Evolutionary conservation across 768 basidiomycete species (phyloP).

Genomic region (Royoungia palumana): DNA sequence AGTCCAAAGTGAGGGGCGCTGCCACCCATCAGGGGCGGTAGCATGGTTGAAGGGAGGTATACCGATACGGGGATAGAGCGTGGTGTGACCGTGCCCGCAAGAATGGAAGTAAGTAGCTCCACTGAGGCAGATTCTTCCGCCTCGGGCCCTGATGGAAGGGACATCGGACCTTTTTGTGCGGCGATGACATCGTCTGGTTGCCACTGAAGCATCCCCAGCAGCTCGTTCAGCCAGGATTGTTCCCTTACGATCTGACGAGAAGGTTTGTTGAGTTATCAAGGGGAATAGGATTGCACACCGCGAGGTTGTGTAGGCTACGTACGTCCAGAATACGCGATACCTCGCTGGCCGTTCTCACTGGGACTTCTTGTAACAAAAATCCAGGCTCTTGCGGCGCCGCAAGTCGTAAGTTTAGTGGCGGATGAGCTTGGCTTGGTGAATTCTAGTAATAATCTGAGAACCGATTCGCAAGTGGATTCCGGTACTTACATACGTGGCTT

Average conservation of each 20-base stretch:
- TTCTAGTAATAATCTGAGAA: slow-evolving; percentile 37
- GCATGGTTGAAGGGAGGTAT: slow-evolving; percentile 45
- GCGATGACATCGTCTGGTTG: slow-evolving; percentile 38
- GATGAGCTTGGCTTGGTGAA: slow-evolving; percentile 65
- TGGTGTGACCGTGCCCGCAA: slow-evolving; percentile 47
- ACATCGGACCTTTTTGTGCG: slow-evolving; percentile 4
- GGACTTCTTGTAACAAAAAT: slow-evolving; percentile 66
- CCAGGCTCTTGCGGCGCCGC: slow-evolving; percentile 73
- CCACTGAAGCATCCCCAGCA: slow-evolving; percentile 62
- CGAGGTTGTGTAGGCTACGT: slow-evolving; percentile 4
- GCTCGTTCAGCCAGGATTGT: slow-evolving; percentile 82
- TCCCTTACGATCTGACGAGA: slow-evolving; percentile 54
- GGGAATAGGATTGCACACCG: not conserved
- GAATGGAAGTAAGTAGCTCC: slow-evolving; percentile 60
- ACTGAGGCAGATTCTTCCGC: slow-evolving; percentile 38
- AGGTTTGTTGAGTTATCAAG: not conserved
- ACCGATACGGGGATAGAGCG: slow-evolving; percentile 66
- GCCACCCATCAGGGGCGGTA: slow-evolving; percentile 19
- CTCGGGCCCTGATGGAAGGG: slow-evolving; percentile 23
- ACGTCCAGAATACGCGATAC: slow-evolving; percentile 77
- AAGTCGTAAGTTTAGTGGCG: slow-evolving; percentile 65
- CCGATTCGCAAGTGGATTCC: not conserved
- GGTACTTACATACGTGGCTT: slow-evolving; percentile 58
- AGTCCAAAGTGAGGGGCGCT: slow-evolving; percentile 28
- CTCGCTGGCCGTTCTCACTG: slow-evolving; percentile 68